Percentiles rank a stretch among this genome's conserved stretches.
Conservation (phyloP, 352 stramenopile genomes). For the Phytophthora nicotianae region DNA sequence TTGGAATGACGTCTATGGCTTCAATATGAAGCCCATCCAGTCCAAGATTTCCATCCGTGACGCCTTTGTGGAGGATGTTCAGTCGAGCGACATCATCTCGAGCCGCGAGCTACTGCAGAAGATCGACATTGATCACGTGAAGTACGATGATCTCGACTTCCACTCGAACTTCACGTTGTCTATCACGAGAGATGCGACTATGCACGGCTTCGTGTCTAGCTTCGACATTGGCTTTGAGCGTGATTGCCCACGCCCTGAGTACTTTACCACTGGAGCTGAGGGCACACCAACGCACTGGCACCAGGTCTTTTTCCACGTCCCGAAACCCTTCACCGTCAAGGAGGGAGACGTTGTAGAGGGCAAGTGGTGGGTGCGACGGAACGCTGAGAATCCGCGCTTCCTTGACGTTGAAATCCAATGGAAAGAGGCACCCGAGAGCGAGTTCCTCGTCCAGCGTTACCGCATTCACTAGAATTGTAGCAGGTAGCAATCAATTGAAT, state of each 20-base stretch:
- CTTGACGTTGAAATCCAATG: constrained; percentile 91
- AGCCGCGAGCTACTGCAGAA: constrained; percentile 83
- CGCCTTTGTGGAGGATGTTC: constrained; percentile 96
- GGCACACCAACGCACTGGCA: constrained; percentile 98
- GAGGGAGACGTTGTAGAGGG: constrained; percentile 82
- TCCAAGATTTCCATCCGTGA: constrained; percentile 94
- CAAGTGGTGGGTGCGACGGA: constrained; percentile 89
- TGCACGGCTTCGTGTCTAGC: constrained; percentile 96
- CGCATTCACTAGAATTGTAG: constrained; percentile 71
- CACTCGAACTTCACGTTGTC: constrained; percentile 89
- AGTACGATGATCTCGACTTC: constrained; percentile 96
- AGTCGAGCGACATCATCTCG: constrained; percentile 88
- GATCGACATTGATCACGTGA: constrained; percentile 91
- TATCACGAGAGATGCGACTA: constrained; percentile 85
- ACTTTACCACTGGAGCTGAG: constrained; percentile 93
- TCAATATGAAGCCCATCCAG: constrained; percentile 98
- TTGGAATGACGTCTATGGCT: constrained; percentile 98
- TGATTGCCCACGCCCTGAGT: constrained; percentile 91
- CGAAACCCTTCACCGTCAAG: constrained; percentile 72
- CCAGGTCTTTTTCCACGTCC: constrained; percentile 98
- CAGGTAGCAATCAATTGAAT: constrained; percentile 24
- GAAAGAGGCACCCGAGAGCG: constrained; percentile 50
- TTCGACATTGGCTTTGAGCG: constrained; percentile 98
- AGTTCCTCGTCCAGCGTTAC: constrained; percentile 66
- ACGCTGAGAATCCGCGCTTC: constrained; percentile 93